Base-by-base conservation (phyloP, 305 asterid genomes). In the Plantago lanceolata region DNA sequence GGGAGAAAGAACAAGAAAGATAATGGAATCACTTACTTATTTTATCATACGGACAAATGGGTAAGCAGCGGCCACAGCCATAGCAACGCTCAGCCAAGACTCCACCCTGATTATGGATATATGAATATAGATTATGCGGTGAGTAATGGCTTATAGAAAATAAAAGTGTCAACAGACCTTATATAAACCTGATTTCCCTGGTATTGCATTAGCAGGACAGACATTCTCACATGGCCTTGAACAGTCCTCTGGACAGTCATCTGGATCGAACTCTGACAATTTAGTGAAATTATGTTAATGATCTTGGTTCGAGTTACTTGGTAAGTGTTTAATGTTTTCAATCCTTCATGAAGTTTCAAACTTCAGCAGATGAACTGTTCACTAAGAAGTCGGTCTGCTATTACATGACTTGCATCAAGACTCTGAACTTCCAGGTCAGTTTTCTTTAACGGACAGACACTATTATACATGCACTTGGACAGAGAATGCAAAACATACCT, bases 11-110 rank as follows among this genome's bases (percentile, higher is more conserved):
- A 15, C 50, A 33, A 67, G 35, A 26, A 47, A 15, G 31, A 40
- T 8, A 49, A 18, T 24, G 63, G 6, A 35, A 19, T 8, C 17
- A 54, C 95, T 69, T 70, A 90, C 97, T 79, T 82, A 90, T 90
- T 81, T 79, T 85, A 69, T 90, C 97, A 58, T 78, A 87, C 0
- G 97, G 97, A 76, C 97, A 90, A 70, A 87, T 65, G 4, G 96
- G 95, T 67, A 87, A 75, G 88, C 97, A 90, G 19, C 97, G 88
- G 68, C 97, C 97, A 74, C 97, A 90, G 66, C 97, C 96, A 73
- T 90, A 90, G 77, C 97, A 90, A 49, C 97, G 85, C 33, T 87
- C 97, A 59, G 86, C 83, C 73, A 85, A 55, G 71, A 90, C 90
- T 40, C 94, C 94, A 13, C 81, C 89, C 93, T 87, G 76, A 61